A percentile compares a stretch with the other conserved stretches of the same genome.
Conservation (phyloP, 768 basidiomycete species). For the Leccinellum rugosiceps region DNA sequence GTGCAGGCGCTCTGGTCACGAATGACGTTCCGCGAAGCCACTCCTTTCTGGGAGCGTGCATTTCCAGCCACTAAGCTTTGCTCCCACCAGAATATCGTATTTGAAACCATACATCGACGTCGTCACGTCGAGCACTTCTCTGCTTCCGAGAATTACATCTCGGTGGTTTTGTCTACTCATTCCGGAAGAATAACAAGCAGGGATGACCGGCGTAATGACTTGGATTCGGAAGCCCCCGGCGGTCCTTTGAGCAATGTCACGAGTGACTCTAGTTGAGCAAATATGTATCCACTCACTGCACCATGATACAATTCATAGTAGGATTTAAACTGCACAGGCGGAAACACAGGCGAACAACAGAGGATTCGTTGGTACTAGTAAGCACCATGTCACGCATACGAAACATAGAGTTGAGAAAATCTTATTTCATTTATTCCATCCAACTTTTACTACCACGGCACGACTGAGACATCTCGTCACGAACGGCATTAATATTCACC, state of each 20-base stretch:
- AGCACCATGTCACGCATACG: too few relatives aligned
- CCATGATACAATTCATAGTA: background rate
- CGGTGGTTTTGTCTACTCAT: background rate
- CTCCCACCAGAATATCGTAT: too few relatives aligned
- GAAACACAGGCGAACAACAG: too few relatives aligned
- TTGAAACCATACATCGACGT: background rate
- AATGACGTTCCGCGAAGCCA: background rate
- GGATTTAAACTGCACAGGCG: background rate
- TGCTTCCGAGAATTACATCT: background rate
- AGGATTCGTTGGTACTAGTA: too few relatives aligned
- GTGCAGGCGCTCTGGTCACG: background rate
- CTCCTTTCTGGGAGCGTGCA: background rate
- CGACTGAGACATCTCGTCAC: background rate
- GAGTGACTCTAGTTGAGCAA: background rate
- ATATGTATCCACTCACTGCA: background rate
- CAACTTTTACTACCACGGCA: background rate
- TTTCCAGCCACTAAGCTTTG: background rate
- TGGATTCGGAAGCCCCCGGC: background rate
- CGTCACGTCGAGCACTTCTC: background rate
- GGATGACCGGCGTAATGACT: background rate
- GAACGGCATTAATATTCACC: background rate
- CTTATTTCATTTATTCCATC: background rate
- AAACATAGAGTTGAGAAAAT: too few relatives aligned
- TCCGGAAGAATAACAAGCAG: background rate
- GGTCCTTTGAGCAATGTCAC: background rate